Base-by-base conservation (phyloP, 306 rosid species). In the Cicer yamashitae region DNA sequence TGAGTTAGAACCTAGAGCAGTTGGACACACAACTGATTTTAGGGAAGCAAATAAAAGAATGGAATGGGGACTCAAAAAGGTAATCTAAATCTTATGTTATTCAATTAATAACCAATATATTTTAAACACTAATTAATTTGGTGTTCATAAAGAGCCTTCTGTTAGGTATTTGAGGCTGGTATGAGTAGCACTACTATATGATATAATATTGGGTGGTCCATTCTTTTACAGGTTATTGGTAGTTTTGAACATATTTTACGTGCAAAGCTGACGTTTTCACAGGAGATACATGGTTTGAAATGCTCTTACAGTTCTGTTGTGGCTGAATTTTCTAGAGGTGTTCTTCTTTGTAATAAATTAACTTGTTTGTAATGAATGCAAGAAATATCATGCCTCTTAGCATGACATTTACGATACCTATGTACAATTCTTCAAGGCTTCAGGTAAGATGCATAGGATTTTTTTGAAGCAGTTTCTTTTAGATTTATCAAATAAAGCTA, bases 61-160 rank as follows among this genome's bases (percentile, higher is more conserved):
- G 73, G 96, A 91, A 80, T 94, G 98, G 98, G 90, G 96, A 68
- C 54, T 91, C 50, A 89, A 91, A 81, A 94, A 91, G 97, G 97
- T 82, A 82, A 51, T 80, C 64, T 22, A 53, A 50, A 56, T 73
- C 6, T 43, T 7, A 66, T n/a, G n/a, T 39, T 20, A 30, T 75
- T 7, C 34, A 63, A 1, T 38, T 22, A 10, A 25, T 25, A 8
- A 34, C 51, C 10, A 38, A 51, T 71, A 59, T 75, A 6, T 67
- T 52, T 71, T 63, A 41, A 70, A 14, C 63, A 22, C 73, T 39
- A 53, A 20, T 71, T 71, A 41, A 8, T 72, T 47, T 78, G 40
- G 73, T 70, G 69, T 73, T 7, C 48, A 50, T 40, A 18, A 48
- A 54, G 68, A 40, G 34, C 22, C 44, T 57, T 82, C 12, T 52